Evolutionary conservation across 352 stramenopile genomes (phyloP).

Genomic region (Phytopythium chamaehyphon): DNA sequence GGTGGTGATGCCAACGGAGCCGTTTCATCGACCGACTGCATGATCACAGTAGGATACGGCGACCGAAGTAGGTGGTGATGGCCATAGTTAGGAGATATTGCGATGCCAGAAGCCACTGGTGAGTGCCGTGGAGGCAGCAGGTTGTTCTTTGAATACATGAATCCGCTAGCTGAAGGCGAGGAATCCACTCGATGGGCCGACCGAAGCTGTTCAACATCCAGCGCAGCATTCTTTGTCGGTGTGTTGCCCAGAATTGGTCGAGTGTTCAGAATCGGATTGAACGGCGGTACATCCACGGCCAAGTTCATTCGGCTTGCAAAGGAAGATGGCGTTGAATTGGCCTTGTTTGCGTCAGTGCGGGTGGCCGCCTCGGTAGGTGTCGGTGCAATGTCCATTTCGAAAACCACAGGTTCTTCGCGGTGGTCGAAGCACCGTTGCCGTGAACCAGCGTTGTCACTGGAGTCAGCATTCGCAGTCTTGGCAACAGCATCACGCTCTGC

Average conservation of each 20-base stretch:
- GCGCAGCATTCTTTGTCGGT: constrained; percentile 1
- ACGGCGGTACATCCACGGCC: constrained; percentile 27
- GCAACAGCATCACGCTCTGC: too few species aligned
- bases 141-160: constrained; percentile 2
- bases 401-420: not conserved
- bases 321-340: constrained; percentile 7
- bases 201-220: constrained; percentile 4
- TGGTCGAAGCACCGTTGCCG: constrained; percentile 9
- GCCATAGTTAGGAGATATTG: not conserved
- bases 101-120: not conserved
- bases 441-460: constrained; percentile 16
- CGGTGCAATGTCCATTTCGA: constrained; percentile 1
- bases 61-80: constrained; percentile 2
- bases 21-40: constrained; percentile 70
- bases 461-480: constrained; percentile 1
- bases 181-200: constrained; percentile 4
- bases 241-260: not conserved
- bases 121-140: constrained; percentile 1
- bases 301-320: constrained; percentile 32
- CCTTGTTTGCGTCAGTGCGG: not conserved
- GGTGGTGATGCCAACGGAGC: constrained; percentile 21
- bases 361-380: not conserved
- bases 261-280: constrained; percentile 34
- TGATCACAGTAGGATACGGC: constrained; percentile 32
- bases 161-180: not conserved